Percentiles rank a stretch among this genome's conserved stretches.
phyloP scores from a whole-genome alignment of 1,139 yeast species.

The Citeromyces hawaiiensis region DNA sequence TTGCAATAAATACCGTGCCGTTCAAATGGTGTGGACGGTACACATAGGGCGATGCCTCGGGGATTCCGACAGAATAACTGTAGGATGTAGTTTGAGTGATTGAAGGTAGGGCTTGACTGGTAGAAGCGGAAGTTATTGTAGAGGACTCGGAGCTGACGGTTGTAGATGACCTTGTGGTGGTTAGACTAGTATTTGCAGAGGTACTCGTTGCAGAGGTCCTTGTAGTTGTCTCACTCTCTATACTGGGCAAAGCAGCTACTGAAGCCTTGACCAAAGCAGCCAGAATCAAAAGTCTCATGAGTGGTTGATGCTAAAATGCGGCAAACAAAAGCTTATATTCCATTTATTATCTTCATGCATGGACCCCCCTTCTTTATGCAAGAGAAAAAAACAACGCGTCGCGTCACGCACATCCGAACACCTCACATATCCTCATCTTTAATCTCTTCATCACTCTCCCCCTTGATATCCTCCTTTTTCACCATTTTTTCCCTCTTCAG shows the following conservation, averaged over 20 bases:
- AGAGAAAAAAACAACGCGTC: not conserved
- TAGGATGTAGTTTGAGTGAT: constrained; percentile 6
- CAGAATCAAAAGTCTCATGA: not conserved
- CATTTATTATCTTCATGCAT: not conserved
- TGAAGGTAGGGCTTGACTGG: not conserved
- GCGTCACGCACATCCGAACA: not conserved
- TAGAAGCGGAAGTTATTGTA: not conserved
- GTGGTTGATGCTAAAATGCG: not conserved
- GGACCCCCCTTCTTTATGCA: not conserved
- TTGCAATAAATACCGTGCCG: constrained; percentile 29
- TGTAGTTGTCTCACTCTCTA: not conserved
- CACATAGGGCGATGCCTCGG: constrained; percentile 21
- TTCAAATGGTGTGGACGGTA: constrained; percentile 15
- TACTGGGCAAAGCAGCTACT: not conserved
- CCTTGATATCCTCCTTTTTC: not conserved
- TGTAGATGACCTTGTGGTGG: not conserved
- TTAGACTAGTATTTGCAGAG: not conserved
- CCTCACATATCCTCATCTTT: constrained; percentile 1
- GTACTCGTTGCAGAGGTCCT: not conserved
- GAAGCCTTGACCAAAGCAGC: not conserved
- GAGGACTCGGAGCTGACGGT: not conserved
- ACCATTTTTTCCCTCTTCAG: not conserved
- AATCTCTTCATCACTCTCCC: not conserved
- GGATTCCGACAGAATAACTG: constrained; percentile 8
- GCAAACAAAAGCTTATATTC: not conserved